Evolutionary conservation across 2,329 filamentous ascomycete genomes (phyloP).

Genomic region (Nigrospora osmanthi): DNA sequence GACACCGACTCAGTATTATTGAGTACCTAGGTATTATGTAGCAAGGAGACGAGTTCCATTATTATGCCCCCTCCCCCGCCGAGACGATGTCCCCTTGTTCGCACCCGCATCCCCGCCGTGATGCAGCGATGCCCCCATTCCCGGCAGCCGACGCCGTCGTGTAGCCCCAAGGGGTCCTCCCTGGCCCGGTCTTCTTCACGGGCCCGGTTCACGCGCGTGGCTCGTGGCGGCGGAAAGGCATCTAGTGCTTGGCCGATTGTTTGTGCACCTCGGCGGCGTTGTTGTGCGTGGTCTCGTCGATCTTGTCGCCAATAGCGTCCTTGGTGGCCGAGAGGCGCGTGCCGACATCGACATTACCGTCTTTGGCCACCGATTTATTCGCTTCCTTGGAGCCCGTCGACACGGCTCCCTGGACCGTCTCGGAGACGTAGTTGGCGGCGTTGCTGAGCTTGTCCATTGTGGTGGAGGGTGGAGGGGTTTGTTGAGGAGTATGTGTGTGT

Average conservation of each 20-base stretch:
- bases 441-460: constrained; percentile 49
- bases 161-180: too few species aligned
- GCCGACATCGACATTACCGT: constrained; percentile 39
- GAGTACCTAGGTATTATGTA: too few species aligned
- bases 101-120: too few species aligned
- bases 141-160: too few species aligned
- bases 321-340: constrained; percentile 44
- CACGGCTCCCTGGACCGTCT: constrained; percentile 47
- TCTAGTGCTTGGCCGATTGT: constrained; percentile 27
- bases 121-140: too few species aligned
- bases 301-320: constrained; percentile 40
- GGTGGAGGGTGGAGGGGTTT: constrained; percentile 7
- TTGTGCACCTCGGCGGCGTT: constrained; percentile 24
- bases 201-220: too few species aligned
- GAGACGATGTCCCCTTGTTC: too few species aligned
- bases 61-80: too few species aligned
- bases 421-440: constrained; percentile 61
- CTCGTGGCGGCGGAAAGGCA: neutral
- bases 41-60: too few species aligned
- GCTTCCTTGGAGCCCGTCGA: constrained; percentile 55
- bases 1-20: too few species aligned
- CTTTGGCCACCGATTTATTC: constrained; percentile 64
- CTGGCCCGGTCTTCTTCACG: too few species aligned
- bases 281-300: constrained; percentile 28
- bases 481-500: too few species aligned